phyloP scores from a whole-genome alignment of 768 basidiomycete genomes.

The Auriscalpium microsporum region DNA sequence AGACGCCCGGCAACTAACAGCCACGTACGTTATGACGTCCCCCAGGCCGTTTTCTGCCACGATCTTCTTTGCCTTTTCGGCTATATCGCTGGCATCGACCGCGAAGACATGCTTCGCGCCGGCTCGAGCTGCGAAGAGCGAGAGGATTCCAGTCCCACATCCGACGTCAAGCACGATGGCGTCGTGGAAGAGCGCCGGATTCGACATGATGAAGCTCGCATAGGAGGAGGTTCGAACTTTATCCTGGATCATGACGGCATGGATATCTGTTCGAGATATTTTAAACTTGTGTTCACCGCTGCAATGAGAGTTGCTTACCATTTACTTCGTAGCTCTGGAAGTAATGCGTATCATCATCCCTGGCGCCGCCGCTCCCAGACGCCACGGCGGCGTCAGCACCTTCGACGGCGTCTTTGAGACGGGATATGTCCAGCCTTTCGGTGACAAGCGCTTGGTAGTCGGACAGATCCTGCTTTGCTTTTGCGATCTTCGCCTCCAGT shows the following conservation, averaged over 20 bases:
- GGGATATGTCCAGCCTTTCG: conserved; percentile 40
- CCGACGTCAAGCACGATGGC: conserved; percentile 92
- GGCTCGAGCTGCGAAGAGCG: conserved; percentile 80
- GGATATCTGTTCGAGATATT: conserved; percentile 55
- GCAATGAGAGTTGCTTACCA: conserved; percentile 37
- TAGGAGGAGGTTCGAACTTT: conserved; percentile 91
- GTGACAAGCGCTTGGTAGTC: conserved; percentile 56
- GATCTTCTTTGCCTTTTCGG: conserved; percentile 39
- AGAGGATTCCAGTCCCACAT: conserved; percentile 91
- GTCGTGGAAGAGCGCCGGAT: conserved; percentile 71
- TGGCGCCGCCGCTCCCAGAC: conserved; percentile 16
- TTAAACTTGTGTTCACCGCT: not conserved
- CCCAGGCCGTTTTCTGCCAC: conserved; percentile 46
- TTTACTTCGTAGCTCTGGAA: conserved; percentile 87
- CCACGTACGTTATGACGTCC: conserved; percentile 52
- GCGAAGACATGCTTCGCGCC: conserved; percentile 89
- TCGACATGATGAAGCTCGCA: conserved; percentile 81
- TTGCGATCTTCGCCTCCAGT: conserved; percentile 55
- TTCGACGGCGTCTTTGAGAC: conserved; percentile 34
- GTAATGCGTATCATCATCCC: conserved; percentile 89
- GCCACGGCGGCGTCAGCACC: conserved; percentile 18
- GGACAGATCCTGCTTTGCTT: conserved; percentile 48
- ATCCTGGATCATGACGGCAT: conserved; percentile 95
- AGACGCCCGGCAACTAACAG: not conserved
- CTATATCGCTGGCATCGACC: conserved; percentile 79